Base-by-base conservation (phyloP, 768 basidiomycete species). In the Mycena indigotica region DNA sequence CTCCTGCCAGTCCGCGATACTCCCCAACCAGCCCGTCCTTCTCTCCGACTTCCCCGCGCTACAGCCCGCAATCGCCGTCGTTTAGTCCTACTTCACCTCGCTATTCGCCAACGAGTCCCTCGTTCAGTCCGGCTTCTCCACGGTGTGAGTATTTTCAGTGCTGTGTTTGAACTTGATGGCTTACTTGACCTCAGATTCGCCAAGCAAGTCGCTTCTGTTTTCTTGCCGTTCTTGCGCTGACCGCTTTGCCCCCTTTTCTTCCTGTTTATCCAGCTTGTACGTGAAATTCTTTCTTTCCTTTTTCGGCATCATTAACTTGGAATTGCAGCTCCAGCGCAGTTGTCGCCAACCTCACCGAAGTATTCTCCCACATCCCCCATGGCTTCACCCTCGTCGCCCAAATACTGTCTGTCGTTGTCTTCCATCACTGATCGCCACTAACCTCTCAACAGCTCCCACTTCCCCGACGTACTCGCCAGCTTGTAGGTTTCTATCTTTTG, bases 281-380 rank as follows among this genome's bases (percentile, higher is more conserved):
- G 87, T 82, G 4, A 21, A 23, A 26, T 58, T 23, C 29, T 38
- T 26, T 28, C 19, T 44, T 23, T 51, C 51, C 29, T 19, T 39
- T 23, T 17, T 52, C 58, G 56, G 40, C 25, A 29, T 16, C 8
- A 30, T 56, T 60, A 29, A 65, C 21, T 55, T 4, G 28, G 45
- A 21, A 58, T 53, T 52, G 10, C 66, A 89, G 89, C 91, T 4
- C 90, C 91, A 29, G 82, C 85, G 23, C 87, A 91, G 54, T 83
- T 89, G 78, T 95, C 94, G 6, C 94, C 93, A 0, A 86, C 94
- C 3, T 95, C 93, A 28, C 94, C 94, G 5, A 91, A 88, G 66
- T 97, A 95, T 72, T 95, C 93, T 12, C 95, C 95, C 2, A 93
- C 95, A 0, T 95, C 93, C 3, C 95, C 95, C n/a, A 76, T 81